Evolutionary conservation across 1,139 yeast genomes (phyloP), one percentile per base, ranked within the genome.

Genomic region (Debaryomyces sp.): DNA sequence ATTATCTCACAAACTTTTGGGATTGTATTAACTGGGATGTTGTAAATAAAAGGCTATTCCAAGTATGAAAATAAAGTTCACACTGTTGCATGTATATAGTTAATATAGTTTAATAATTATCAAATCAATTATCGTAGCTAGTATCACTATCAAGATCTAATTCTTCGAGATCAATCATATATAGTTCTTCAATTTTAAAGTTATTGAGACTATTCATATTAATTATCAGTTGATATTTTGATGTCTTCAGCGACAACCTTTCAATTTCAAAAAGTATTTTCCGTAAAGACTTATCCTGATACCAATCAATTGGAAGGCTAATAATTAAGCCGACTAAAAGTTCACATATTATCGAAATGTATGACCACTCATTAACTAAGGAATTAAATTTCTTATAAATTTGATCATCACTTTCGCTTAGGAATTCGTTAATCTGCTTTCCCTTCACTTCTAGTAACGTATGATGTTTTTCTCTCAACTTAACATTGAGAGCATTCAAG

Each of bases 21-120:
- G 78, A 85, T 45, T 79, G 89, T 57, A 80, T 92, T 57, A 84
- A 94, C 69, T 94, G 99, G 99, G 81, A 85, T 51, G 92, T 88
- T 46, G 82, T 92, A 45, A 87, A 85, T 65, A 74, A 73, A 58
- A 81, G 96, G 59, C 59, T 75, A 50, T 76, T 75, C 67, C 77
- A 69, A 59, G 61, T 73, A 47, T 73, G 67, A 57, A n/a, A 30
- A 23, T 42, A 43, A 36, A 18, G 8, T 21, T 21, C 13, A 24
- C 10, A 7, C 6, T 13, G 10, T 33, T 40, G 44, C 44, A 46
- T 46, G 41, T 37, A 42, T 12, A 44, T 46, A 43, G 42, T 43
- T 34, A 43, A 40, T 24, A 45, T 22, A 35, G 13, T 35, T 35
- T 35, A 35, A 35, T 35, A 17, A 34, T 51, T 21, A 47, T 50